A percentile compares a stretch with the other conserved stretches of the same genome.
Conservation (phyloP, 2,329 filamentous ascomycete species). For the Beauveria sp. region DNA sequence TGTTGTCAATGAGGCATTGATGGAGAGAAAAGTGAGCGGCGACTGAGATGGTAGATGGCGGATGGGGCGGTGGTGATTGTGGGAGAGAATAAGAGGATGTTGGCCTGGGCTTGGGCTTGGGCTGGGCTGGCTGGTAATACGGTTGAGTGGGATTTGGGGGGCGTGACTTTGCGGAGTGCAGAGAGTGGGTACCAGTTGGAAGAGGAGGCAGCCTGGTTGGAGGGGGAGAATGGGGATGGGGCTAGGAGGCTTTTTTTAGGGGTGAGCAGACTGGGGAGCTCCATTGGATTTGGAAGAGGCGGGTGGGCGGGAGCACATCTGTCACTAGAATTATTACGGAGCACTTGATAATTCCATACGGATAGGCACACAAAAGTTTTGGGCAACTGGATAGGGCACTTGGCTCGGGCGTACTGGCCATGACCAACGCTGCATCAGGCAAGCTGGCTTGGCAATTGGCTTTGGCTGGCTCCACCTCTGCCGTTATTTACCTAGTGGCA, state of each 20-base stretch:
- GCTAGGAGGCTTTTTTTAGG: background rate
- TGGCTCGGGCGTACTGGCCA: background rate
- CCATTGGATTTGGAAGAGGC: background rate
- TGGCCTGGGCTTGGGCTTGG: background rate
- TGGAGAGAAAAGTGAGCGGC: background rate
- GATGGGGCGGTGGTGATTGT: conserved; percentile 5
- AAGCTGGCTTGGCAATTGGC: too few relatives aligned
- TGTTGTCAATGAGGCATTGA: conserved; percentile 9
- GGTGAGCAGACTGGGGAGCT: background rate
- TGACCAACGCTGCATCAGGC: too few relatives aligned
- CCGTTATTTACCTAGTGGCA: background rate
- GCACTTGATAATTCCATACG: background rate
- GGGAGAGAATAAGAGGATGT: background rate
- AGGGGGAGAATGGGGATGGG: background rate
- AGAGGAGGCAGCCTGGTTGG: background rate
- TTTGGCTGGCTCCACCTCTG: background rate
- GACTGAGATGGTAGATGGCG: background rate
- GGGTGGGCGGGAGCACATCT: background rate
- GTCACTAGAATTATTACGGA: too few relatives aligned
- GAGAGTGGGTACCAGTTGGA: background rate
- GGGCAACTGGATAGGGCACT: background rate
- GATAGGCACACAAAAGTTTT: too few relatives aligned
- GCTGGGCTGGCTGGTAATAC: background rate
- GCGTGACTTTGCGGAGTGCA: conserved; percentile 12
- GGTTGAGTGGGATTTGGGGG: background rate